Base-by-base conservation (phyloP, 208 protist species). In the Vickermania ingenoplastis region DNA sequence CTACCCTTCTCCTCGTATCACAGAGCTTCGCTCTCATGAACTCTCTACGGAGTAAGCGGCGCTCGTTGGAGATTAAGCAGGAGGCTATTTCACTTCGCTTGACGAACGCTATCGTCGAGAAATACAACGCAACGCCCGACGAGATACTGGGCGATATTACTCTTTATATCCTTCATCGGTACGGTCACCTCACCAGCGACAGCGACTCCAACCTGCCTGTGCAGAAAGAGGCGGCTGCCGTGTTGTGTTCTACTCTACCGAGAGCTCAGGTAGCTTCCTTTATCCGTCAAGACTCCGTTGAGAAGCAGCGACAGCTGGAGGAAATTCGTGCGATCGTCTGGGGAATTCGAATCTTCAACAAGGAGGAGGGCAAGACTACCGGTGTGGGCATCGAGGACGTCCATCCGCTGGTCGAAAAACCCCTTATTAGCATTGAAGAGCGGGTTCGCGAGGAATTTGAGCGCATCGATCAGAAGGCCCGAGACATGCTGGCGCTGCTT, bases 311-410 rank as follows among this genome's bases (percentile, higher is more conserved):
- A 3, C 85, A 94, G 73, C 61, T 96, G 57, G 75, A 90, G 53
- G 85, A 96, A 67, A 67, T 96, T 14, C 76, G 81, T 2, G 77
- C 84, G 41, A 91, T 96, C 31, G 76, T 93, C 24, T 96, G 90
- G 84, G 90, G 90, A 7, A 83, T 96, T 28, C 84, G 90, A 0
- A 53, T 94, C 23, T 94, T 89, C 59, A 86, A 94, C 69, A 73
- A 78, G 50, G 73, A 72, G 14, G 69, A 63, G 41, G 80, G 79
- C 27, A 72, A 83, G 49, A 75, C 54, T n/a, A 55, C 62, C 1
- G 79, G 82, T 22, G 57, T 57, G 1, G 89, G 82, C 30, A 54
- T 95, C 29, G 31, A 60, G 23, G 48, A 65, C 3, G 57, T 83
- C 1, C 41, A 62, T 21, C 49, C 60, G 51, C 57, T 77, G 2